Conservation (phyloP, 176 grass and related monocot genomes). For the Zea luxurians region DNA sequence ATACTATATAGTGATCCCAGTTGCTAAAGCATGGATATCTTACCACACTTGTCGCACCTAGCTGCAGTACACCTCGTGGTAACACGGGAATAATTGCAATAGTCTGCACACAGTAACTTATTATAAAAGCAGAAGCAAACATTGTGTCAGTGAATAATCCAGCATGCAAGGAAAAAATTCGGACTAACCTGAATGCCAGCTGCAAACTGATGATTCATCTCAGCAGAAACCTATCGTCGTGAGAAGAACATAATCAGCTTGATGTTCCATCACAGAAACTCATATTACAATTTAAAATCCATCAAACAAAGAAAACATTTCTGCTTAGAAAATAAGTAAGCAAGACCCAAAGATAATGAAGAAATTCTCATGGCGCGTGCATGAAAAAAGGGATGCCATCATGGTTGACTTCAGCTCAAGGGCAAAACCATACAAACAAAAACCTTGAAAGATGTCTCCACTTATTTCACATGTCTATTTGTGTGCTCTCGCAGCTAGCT, state of each 20-base stretch:
- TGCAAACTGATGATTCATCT: conserved; percentile 62
- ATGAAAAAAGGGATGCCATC: neutral
- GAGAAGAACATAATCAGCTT: conserved; percentile 29
- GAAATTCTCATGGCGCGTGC: neutral
- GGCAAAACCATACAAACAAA: conserved; percentile 28
- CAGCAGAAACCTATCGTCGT: conserved; percentile 49
- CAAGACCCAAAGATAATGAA: conserved; percentile 16
- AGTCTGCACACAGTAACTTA: conserved; percentile 61
- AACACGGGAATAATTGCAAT: conserved; percentile 78
- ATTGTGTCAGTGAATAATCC: conserved; percentile 20
- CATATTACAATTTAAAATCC: conserved; percentile 1
- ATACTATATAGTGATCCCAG: conserved; percentile 27
- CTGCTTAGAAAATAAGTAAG: neutral
- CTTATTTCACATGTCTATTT: conserved; percentile 18
- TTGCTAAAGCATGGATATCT: conserved; percentile 36
- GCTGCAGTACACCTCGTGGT: conserved; percentile 71
- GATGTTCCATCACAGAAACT: conserved; percentile 18
- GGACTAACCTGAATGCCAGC: conserved; percentile 64
- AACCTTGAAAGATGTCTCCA: conserved; percentile 10
- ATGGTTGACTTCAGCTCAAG: conserved; percentile 14
- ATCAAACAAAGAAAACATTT: conserved; percentile 28
- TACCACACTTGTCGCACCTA: conserved; percentile 75
- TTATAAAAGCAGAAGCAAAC: conserved; percentile 3
- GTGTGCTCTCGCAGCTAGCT: conserved; percentile 45
- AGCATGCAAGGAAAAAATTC: neutral